Evolutionary conservation across 768 basidiomycete genomes (phyloP), one percentile per base, ranked within the genome.

Genomic region (Boletus coccyginus): DNA sequence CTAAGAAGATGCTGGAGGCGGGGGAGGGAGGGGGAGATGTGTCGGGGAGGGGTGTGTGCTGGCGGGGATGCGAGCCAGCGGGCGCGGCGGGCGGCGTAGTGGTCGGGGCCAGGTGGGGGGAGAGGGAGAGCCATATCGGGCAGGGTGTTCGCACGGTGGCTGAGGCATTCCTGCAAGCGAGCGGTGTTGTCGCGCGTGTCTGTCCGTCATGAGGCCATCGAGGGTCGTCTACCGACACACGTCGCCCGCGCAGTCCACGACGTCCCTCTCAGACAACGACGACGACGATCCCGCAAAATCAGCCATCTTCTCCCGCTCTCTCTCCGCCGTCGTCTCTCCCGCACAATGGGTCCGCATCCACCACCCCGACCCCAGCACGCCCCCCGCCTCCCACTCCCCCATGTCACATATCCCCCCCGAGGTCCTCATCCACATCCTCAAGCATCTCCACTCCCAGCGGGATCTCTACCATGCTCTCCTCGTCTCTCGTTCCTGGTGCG

Each of bases 401-500:
- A 86, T 89, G 66, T 78, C 85, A 8, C 75, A 77, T 48, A 77
- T 98, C 5, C 95, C 95, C 9, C 89, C 91, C 55, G 96, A 98
- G 72, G 82, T 98, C 40, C 85, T 98, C 67, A 90, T 97, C 16
- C 88, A 96, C 68, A 90, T 98, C 66, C 81, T 99, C 62, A 90
- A 88, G 61, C 84, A 94, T 63, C 79, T 99, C 13, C 83, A 88
- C 62, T 79, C 83, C 0, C 76, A 87, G 32, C 78, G 81, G 56
- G 91, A 96, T 71, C 80, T 98, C 46, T 83, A 88, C 60, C 77
- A 79, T 60, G 80, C 84, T 40, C 79, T 95, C 57, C 84, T 88
- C 54, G 94, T 98, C 29, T 94, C 87, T 19, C 86, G 92, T 55
- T 81, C 85, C 29, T 99, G 96, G 94, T 98, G 94, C 78, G 89